Evolutionary conservation across 768 basidiomycete species (phyloP).

Genomic region (Asterophora parasitica): DNA sequence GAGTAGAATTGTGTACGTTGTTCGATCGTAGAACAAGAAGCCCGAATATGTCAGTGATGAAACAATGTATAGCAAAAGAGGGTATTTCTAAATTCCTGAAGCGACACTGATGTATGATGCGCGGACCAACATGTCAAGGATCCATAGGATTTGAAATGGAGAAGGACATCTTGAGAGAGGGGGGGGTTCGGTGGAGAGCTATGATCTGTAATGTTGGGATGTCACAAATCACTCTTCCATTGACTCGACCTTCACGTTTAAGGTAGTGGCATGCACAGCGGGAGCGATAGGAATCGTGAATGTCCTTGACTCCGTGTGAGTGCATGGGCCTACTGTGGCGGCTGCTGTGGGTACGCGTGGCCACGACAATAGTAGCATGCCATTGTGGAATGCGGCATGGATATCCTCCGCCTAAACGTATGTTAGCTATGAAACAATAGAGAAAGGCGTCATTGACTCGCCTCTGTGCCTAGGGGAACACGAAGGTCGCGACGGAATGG

Average conservation of each 20-base stretch:
- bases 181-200: neutral
- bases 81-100: neutral
- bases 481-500: constrained; percentile 34
- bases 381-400: constrained; percentile 6
- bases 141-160: neutral
- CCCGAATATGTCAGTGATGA: neutral
- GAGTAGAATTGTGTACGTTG: neutral
- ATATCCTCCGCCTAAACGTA: constrained; percentile 9
- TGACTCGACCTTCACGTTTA: constrained; percentile 12
- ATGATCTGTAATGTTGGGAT: neutral
- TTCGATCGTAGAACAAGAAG: neutral
- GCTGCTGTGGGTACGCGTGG: neutral
- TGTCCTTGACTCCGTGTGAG: neutral
- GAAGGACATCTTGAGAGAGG: neutral
- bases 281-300: constrained; percentile 3
- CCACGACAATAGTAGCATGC: constrained; percentile 15
- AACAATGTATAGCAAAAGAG: neutral
- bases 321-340: neutral
- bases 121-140: neutral
- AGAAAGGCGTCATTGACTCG: constrained; percentile 14
- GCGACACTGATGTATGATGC: neutral
- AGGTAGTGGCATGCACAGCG: neutral
- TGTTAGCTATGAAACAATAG: neutral
- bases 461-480: constrained; percentile 35
- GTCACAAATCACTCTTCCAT: constrained; percentile 5